These are phyloP conservation scores for Pythium monospermum DNA, from an alignment of 352 stramenopile species.

Conservation along the genomic window DNA sequence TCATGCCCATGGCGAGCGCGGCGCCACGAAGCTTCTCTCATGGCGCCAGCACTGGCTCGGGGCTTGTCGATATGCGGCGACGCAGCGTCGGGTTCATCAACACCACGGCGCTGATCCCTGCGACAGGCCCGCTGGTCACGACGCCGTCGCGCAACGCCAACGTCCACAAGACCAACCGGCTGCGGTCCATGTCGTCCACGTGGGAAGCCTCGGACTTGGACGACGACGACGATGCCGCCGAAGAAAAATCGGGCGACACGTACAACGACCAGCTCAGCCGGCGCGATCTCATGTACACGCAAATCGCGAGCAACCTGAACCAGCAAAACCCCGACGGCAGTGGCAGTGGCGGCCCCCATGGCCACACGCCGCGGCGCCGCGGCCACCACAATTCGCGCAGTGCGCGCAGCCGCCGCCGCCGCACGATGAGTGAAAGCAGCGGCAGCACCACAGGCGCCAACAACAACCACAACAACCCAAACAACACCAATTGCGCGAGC, in stretches of 20 bases:
- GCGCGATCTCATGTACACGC: constrained; percentile 23
- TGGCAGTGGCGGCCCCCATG: neutral
- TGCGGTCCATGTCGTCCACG: constrained; percentile 58
- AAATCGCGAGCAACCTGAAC: constrained; percentile 18
- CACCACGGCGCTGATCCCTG: constrained; percentile 6
- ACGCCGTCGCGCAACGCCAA: constrained; percentile 24
- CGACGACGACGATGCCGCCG: constrained; percentile 38
- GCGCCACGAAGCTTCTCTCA: neutral
- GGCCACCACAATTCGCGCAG: constrained; percentile 17
- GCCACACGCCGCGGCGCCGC: constrained; percentile 16
- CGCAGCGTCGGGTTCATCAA: constrained; percentile 25
- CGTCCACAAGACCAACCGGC: constrained; percentile 24
- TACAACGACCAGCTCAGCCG: constrained; percentile 14
- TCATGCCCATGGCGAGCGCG: neutral
- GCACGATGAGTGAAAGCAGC: constrained; percentile 29
- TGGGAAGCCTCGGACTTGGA: constrained; percentile 50
- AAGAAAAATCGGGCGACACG: constrained; percentile 18
- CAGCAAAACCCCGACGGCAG: constrained; percentile 8
- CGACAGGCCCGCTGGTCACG: constrained; percentile 16
- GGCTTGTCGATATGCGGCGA: constrained; percentile 16
- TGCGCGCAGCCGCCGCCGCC: constrained; percentile 16
- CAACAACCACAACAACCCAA: no score
- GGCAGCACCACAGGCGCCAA: constrained; percentile 12
- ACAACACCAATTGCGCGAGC: no score
- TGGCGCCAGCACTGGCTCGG: neutral